Evolutionary conservation across 2,329 filamentous ascomycete species (phyloP).

Genomic region (Penicillium sp.): DNA sequence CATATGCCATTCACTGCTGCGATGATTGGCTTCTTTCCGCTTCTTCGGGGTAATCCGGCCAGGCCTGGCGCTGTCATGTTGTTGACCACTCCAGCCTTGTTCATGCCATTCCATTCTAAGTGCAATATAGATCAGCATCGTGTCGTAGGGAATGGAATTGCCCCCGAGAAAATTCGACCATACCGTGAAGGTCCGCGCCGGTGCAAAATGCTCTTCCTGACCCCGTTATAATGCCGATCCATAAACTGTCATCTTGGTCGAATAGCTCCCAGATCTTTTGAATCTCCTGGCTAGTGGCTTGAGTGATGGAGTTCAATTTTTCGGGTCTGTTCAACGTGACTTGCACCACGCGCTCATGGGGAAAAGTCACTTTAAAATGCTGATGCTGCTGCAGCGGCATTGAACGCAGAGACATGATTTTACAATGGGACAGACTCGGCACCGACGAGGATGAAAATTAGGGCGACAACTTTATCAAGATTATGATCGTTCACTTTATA

Average conservation of each 20-base stretch:
- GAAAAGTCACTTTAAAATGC: slow-evolving; percentile 40
- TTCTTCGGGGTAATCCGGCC: slow-evolving; percentile 65
- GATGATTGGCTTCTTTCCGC: slow-evolving; percentile 73
- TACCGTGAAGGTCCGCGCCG: slow-evolving; percentile 65
- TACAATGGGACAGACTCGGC: slow-evolving; percentile 12
- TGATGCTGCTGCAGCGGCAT: slow-evolving; percentile 15
- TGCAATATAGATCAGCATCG: neutral
- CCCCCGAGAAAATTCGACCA: no score
- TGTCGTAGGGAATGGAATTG: no score
- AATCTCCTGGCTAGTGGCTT: slow-evolving; percentile 46
- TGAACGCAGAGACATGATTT: slow-evolving; percentile 30
- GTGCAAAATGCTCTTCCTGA: slow-evolving; percentile 67
- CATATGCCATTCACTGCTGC: slow-evolving; percentile 76
- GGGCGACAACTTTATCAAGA: neutral
- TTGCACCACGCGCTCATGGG: slow-evolving; percentile 44
- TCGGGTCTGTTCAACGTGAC: slow-evolving; percentile 47
- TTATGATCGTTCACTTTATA: neutral
- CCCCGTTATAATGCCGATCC: slow-evolving; percentile 66
- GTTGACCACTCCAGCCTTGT: slow-evolving; percentile 36
- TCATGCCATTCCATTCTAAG: slow-evolving; percentile 57
- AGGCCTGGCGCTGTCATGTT: slow-evolving; percentile 57
- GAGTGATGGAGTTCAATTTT: slow-evolving; percentile 47
- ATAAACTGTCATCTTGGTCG: slow-evolving; percentile 62
- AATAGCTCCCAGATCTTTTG: slow-evolving; percentile 60
- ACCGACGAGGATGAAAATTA: neutral